A percentile compares a stretch with the other conserved stretches of the same genome.
These are phyloP conservation scores for Aspergillus cejpii DNA, from an alignment of 2,329 filamentous ascomycete genomes.

Conservation along the genomic window DNA sequence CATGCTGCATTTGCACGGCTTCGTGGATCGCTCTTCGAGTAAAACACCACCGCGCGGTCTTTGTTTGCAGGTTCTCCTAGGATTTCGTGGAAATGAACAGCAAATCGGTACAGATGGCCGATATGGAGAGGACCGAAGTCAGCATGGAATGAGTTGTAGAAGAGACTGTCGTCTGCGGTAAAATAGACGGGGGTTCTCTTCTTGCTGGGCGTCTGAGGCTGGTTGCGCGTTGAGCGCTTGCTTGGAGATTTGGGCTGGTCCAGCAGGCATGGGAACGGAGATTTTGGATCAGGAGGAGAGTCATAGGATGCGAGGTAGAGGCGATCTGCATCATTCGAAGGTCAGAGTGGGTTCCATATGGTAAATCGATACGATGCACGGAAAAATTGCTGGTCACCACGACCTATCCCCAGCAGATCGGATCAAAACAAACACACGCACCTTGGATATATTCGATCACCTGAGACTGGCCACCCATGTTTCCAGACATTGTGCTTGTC, in stretches of 20 bases:
- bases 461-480: constrained; percentile 66
- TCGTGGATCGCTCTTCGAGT: constrained; percentile 83
- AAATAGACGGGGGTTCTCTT: constrained; percentile 76
- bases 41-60: constrained; percentile 87
- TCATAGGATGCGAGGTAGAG: constrained; percentile 92
- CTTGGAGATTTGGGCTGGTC: constrained; percentile 58
- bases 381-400: constrained; percentile 6
- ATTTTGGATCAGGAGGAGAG: constrained; percentile 70
- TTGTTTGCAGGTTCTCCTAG: constrained; percentile 86
- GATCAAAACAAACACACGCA: constrained; percentile 43
- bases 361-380: constrained; percentile 1
- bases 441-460: constrained; percentile 95
- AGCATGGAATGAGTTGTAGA: constrained; percentile 98
- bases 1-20: constrained; percentile 88
- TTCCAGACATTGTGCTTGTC: constrained; percentile 41
- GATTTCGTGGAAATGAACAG: constrained; percentile 91
- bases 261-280: constrained; percentile 74
- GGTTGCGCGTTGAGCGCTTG: constrained; percentile 65
- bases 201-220: constrained; percentile 52
- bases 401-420: not conserved
- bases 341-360: constrained; percentile 1
- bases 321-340: constrained; percentile 56
- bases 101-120: constrained; percentile 92
- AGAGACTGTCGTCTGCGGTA: constrained; percentile 80
- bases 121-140: constrained; percentile 98